Percentiles rank a stretch among this genome's conserved stretches.
Conservation (phyloP, 208 protist genomes). For the Acanthamoeba divionensis region DNA sequence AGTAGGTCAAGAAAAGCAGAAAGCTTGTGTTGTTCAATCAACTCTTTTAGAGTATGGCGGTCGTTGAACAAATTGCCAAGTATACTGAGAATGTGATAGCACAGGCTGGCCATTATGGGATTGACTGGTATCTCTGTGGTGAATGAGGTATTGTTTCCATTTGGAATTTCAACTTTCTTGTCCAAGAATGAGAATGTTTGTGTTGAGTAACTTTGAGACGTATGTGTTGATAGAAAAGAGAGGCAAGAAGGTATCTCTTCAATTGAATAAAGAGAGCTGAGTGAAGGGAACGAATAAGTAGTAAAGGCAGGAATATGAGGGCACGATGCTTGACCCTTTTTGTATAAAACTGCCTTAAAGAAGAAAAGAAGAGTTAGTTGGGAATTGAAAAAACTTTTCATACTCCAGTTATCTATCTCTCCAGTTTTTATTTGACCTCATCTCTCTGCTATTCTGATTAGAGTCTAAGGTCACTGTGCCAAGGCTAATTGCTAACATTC, state of each 20-base stretch:
- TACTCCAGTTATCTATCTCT: too few species aligned
- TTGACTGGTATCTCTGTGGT: not conserved
- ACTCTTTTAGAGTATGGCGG: constrained; percentile 6
- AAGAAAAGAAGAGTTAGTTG: too few species aligned
- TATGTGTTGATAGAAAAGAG: not conserved
- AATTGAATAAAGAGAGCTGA: constrained; percentile 4
- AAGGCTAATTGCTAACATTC: too few species aligned
- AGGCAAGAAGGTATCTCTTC: not conserved
- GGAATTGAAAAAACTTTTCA: too few species aligned
- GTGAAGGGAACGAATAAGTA: not conserved
- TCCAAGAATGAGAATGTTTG: not conserved
- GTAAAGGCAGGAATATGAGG: constrained; percentile 14
- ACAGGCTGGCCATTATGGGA: constrained; percentile 26
- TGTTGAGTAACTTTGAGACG: not conserved
- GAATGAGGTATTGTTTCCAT: not conserved
- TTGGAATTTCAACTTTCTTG: not conserved
- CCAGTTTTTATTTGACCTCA: too few species aligned
- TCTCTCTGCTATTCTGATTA: too few species aligned
- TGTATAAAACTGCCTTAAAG: too few species aligned
- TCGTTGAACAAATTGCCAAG: not conserved
- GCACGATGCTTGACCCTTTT: not conserved
- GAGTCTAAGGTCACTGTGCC: too few species aligned
- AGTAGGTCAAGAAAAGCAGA: not conserved
- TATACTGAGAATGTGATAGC: constrained; percentile 12
- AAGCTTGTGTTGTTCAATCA: constrained; percentile 16